Evolutionary conservation across 352 stramenopile species (phyloP).

Genomic region (Phytophthora hibernalis): DNA sequence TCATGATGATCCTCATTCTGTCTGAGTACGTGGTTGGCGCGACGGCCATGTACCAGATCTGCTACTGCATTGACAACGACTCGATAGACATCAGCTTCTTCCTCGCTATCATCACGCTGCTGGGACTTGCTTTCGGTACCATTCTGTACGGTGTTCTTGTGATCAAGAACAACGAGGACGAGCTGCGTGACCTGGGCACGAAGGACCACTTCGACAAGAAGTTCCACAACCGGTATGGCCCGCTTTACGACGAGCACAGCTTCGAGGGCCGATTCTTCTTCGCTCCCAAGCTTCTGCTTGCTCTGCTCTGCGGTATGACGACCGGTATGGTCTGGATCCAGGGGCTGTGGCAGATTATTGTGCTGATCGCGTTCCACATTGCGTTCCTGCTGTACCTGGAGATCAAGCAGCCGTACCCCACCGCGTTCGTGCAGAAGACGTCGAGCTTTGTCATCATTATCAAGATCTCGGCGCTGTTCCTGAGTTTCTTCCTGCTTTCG

Average conservation of each 20-base stretch:
- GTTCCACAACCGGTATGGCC: constrained; percentile 79
- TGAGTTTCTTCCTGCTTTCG: constrained; percentile 85
- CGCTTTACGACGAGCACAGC: constrained; percentile 89
- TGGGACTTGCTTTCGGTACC: constrained; percentile 79
- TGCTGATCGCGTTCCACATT: constrained; percentile 81
- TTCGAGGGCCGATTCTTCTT: constrained; percentile 91
- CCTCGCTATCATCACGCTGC: constrained; percentile 67
- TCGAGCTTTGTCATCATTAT: constrained; percentile 91
- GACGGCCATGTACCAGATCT: constrained; percentile 88
- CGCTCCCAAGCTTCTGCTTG: constrained; percentile 80
- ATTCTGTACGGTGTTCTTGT: constrained; percentile 82
- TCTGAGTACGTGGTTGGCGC: constrained; percentile 86
- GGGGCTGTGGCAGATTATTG: constrained; percentile 78
- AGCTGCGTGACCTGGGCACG: constrained; percentile 80
- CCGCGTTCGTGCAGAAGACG: constrained; percentile 85
- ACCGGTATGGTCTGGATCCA: constrained; percentile 83
- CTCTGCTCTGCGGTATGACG: constrained; percentile 78
- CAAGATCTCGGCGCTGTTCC: constrained; percentile 87
- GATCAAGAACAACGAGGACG: constrained; percentile 79
- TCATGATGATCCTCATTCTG: constrained; percentile 88
- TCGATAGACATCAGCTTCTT: constrained; percentile 65
- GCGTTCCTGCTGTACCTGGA: constrained; percentile 85
- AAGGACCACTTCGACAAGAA: constrained; percentile 89
- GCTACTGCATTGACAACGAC: constrained; percentile 75
- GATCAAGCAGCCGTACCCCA: constrained; percentile 84